Conservation (phyloP, 495 filamentous ascomycete species). For the Neurospora sp. region DNA sequence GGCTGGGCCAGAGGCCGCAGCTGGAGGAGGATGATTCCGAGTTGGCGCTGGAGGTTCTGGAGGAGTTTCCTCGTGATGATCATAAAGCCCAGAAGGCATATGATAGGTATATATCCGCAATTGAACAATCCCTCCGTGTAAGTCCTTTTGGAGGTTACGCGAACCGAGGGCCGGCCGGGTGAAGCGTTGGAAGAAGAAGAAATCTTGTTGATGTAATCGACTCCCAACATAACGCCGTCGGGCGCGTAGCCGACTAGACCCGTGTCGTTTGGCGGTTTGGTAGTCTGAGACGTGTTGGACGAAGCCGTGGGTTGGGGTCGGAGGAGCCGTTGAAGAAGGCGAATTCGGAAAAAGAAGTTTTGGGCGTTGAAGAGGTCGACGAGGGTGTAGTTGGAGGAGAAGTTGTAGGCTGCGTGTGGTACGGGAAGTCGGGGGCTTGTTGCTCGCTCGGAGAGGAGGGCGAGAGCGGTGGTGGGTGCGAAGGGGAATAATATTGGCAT, state of each 20-base stretch:
- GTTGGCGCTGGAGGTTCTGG: too few species aligned
- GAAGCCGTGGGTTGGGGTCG: constrained; percentile 60
- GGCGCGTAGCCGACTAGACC: constrained; percentile 47
- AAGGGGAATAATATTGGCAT: not conserved
- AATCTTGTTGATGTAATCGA: constrained; percentile 37
- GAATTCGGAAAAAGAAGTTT: constrained; percentile 50
- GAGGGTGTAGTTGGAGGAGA: constrained; percentile 28
- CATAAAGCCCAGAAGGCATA: constrained; percentile 52
- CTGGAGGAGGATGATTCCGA: too few species aligned
- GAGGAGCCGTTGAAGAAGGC: constrained; percentile 37
- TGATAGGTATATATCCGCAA: constrained; percentile 58
- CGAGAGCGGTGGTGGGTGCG: not conserved
- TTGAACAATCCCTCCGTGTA: constrained; percentile 62
- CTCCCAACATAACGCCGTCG: constrained; percentile 48
- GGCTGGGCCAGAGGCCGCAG: constrained; percentile 53
- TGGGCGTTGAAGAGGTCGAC: constrained; percentile 33
- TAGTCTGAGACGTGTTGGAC: constrained; percentile 52
- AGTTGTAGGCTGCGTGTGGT: not conserved
- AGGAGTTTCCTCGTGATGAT: too few species aligned
- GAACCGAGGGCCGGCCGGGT: constrained; percentile 56
- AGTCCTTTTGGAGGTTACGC: constrained; percentile 55
- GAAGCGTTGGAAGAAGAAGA: constrained; percentile 6
- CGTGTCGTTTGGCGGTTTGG: constrained; percentile 39
- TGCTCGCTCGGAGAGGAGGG: not conserved
- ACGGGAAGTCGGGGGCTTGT: not conserved